Conservation (phyloP, 306 rosid genomes). For the Trifolium dubium region DNA sequence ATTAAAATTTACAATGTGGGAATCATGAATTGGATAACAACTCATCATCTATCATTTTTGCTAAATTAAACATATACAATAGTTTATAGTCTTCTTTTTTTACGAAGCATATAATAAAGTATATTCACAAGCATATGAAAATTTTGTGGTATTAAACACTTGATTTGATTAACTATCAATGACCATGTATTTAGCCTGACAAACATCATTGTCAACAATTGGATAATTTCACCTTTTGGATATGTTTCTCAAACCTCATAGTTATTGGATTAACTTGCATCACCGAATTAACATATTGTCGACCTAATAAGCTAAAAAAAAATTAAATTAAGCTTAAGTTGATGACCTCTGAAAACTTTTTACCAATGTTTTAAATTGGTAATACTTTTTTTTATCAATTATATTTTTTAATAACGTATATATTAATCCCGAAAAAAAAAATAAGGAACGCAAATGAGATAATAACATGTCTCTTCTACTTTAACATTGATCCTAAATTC, state of each 20-base stretch:
- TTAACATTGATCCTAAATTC: too few relatives aligned
- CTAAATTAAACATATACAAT: background rate
- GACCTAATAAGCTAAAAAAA: constrained; percentile 29
- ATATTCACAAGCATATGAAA: constrained; percentile 36
- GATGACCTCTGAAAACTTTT: constrained; percentile 36
- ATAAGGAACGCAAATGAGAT: too few relatives aligned
- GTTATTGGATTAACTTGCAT: constrained; percentile 42
- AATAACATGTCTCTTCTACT: too few relatives aligned
- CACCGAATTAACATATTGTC: constrained; percentile 3
- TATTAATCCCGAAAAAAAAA: too few relatives aligned
- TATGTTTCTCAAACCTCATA: constrained; percentile 27
- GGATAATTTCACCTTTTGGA: constrained; percentile 10
- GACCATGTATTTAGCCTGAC: constrained; percentile 3
- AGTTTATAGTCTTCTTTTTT: too few relatives aligned
- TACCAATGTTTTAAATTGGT: background rate
- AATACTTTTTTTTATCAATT: constrained; percentile 7
- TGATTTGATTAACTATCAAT: constrained; percentile 19
- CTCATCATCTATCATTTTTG: constrained; percentile 8
- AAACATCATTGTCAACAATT: constrained; percentile 3
- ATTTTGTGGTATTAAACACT: constrained; percentile 27
- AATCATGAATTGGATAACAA: constrained; percentile 43
- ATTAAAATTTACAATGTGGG: constrained; percentile 33
- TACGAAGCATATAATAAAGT: background rate
- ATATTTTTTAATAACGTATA: constrained; percentile 22
- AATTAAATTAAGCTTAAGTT: constrained; percentile 35